Base-by-base conservation (phyloP, 2,329 filamentous ascomycete species). In the Colletotrichum theobromicola region DNA sequence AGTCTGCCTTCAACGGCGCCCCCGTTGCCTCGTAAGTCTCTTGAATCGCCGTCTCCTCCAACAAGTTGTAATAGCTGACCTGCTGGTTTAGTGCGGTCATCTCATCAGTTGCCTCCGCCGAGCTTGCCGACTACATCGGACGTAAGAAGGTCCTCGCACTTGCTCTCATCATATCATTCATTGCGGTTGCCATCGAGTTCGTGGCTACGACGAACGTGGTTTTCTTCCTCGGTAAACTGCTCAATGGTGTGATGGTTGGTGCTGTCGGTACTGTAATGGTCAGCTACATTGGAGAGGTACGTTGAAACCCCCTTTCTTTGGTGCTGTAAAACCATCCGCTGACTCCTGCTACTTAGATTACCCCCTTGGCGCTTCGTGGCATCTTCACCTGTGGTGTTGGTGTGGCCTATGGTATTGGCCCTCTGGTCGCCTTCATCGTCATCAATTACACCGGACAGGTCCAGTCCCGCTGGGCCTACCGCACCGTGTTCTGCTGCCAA, bases 171-270 rank as follows among this genome's bases (percentile, higher is more conserved):
- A 78, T 86, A 30, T 80, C 83, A 10, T 84, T 83, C 67, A 82
- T 79, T 18, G 83, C 84, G 16, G 79, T 86, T 42, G 83, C 83
- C 5, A 80, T 86, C 76, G 84, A 86, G 74, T 84, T 86, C 42
- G 78, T 85, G 10, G 81, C 85, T 7, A 85, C 84, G 0, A 81
- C 83, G 2, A 85, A 85, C n/a, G 80, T 78, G 18, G 74, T 84
- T 26, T 86, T 86, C 78, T 86, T 86, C 67, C 77, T 79, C 13
- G 85, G 84, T 16, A 86, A 86, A 74, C 83, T 86, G 53, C 73
- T 86, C 34, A 85, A 86, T 60, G 85, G 85, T 0, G 84, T 86
- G 68, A 82, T 83, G 2, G 78, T 80, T 24, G 81, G 80, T 24
- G 77, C 78, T 24, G 74, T 80, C 12, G 77, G 75, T 4, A 78